These are phyloP conservation scores for Tanacetum coccineum DNA, from an alignment of 129 eudicot genomes.

Conservation along the genomic window DNA sequence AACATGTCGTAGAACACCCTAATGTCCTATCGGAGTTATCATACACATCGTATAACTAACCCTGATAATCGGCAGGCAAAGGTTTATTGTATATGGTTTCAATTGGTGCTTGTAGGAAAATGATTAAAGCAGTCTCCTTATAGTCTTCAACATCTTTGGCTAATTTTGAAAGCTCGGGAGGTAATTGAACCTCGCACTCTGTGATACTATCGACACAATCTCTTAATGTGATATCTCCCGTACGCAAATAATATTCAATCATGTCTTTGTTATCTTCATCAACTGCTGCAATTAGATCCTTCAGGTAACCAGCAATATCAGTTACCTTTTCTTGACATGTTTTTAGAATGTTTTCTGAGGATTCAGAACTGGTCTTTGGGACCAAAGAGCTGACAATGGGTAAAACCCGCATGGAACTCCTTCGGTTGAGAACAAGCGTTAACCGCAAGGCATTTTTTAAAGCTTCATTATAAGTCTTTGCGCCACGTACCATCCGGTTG, in stretches of 20 bases:
- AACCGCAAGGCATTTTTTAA: constrained; percentile 26
- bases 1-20: constrained; percentile 6
- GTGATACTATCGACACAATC: constrained; percentile 37
- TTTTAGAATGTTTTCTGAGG: constrained; percentile 21
- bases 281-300: constrained; percentile 27
- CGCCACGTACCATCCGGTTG: constrained; percentile 27
- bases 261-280: constrained; percentile 34
- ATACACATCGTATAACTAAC: not conserved
- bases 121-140: constrained; percentile 35
- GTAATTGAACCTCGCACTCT: constrained; percentile 19
- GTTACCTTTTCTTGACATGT: constrained; percentile 28
- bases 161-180: constrained; percentile 28
- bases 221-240: constrained; percentile 35
- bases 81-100: constrained; percentile 39
- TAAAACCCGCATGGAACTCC: constrained; percentile 12
- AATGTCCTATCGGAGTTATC: not conserved
- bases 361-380: constrained; percentile 21
- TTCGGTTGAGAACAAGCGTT: constrained; percentile 25
- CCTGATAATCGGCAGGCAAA: constrained; percentile 31
- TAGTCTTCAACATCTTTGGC: constrained; percentile 32
- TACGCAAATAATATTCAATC: constrained; percentile 34
- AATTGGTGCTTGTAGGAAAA: constrained; percentile 40
- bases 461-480: constrained; percentile 27
- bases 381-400: constrained; percentile 24
- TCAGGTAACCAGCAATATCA: constrained; percentile 19